Percentiles rank a stretch among this genome's conserved stretches.
These are phyloP conservation scores for Backusella tarrabulga DNA, from an alignment of 192 early-diverging fungal species.

Conservation along the genomic window DNA sequence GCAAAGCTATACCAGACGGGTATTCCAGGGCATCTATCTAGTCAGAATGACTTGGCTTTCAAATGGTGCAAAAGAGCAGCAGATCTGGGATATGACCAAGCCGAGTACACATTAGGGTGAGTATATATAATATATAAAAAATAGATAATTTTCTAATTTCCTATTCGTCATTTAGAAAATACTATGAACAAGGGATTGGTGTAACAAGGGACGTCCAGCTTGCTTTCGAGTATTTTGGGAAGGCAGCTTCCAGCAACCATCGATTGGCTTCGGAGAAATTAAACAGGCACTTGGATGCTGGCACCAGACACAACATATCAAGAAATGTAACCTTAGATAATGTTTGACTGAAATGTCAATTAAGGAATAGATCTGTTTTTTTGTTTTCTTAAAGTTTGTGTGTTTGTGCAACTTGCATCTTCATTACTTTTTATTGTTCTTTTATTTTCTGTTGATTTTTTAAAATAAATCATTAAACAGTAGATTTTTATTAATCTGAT, in stretches of 20 bases:
- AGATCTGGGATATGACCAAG: constrained; percentile 71
- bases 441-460: neutral
- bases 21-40: constrained; percentile 34
- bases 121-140: neutral
- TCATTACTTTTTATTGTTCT: neutral
- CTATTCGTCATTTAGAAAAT: constrained; percentile 10
- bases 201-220: constrained; percentile 18
- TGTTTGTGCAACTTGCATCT: neutral
- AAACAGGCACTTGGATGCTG: neutral
- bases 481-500: neutral
- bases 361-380: neutral
- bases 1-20: constrained; percentile 77
- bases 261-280: neutral
- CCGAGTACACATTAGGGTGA: constrained; percentile 90
- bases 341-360: constrained; percentile 2
- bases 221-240: constrained; percentile 31
- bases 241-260: constrained; percentile 27
- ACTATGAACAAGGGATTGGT: constrained; percentile 35
- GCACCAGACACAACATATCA: neutral
- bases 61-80: constrained; percentile 82
- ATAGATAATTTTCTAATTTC: neutral
- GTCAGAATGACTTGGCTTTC: constrained; percentile 54
- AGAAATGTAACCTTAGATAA: neutral
- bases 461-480: neutral
- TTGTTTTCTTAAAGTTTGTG: neutral